Conservation (phyloP, 2,329 filamentous ascomycete species). For the Penicillium sp. region DNA sequence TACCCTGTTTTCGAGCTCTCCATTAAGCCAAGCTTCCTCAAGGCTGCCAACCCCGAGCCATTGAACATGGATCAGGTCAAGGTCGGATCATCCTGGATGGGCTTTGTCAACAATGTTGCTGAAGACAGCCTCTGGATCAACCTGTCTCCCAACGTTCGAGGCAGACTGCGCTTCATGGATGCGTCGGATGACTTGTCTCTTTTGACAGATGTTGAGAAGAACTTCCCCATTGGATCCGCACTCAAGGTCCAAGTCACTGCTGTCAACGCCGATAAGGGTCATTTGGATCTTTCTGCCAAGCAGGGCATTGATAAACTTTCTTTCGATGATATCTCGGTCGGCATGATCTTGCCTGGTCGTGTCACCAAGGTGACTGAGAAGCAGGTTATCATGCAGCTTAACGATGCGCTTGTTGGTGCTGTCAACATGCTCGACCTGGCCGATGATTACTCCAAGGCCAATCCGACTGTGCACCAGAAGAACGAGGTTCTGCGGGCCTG, state of each 20-base stretch:
- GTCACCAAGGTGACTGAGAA: constrained; percentile 84
- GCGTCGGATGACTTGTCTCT: constrained; percentile 83
- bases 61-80: constrained; percentile 73
- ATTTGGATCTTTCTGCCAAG: constrained; percentile 79
- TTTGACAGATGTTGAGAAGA: constrained; percentile 70
- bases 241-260: constrained; percentile 75
- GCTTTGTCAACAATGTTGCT: constrained; percentile 87
- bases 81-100: constrained; percentile 70
- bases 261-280: constrained; percentile 71
- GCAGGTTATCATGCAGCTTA: constrained; percentile 81
- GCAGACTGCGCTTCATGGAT: constrained; percentile 78
- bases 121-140: constrained; percentile 86
- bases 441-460: constrained; percentile 82
- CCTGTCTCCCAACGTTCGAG: constrained; percentile 82
- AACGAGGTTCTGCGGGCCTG: constrained; percentile 88
- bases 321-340: constrained; percentile 71
- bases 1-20: constrained; percentile 83
- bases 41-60: constrained; percentile 58
- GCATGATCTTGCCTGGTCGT: constrained; percentile 78
- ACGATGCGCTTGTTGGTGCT: constrained; percentile 74
- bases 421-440: constrained; percentile 79
- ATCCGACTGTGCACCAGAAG: constrained; percentile 72
- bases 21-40: constrained; percentile 65
- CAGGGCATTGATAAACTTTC: constrained; percentile 63
- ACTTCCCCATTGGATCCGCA: constrained; percentile 89